Evolutionary conservation across 1,139 yeast genomes (phyloP).

Genomic region (Hyphopichia fennica): DNA sequence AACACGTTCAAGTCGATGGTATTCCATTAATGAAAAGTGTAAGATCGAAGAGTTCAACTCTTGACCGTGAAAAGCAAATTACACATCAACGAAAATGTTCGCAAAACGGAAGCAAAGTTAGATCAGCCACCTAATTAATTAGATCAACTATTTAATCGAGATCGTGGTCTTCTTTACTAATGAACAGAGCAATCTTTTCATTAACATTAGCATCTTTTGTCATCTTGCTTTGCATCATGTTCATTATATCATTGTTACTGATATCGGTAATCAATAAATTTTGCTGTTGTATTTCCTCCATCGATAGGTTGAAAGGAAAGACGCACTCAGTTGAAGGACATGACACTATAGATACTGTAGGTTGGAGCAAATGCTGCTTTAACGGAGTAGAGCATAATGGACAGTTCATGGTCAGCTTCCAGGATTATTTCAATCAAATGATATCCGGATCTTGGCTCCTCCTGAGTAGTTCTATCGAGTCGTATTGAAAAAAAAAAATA

Average conservation of each 20-base stretch:
- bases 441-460: no score
- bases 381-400: slow-evolving; percentile 27
- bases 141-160: slow-evolving; percentile 5
- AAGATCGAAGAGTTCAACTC: no score
- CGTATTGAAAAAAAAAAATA: no score
- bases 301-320: slow-evolving; percentile 32
- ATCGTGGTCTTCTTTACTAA: slow-evolving; percentile 23
- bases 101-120: no score
- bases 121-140: no score
- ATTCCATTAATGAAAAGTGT: no score
- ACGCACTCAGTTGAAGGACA: slow-evolving; percentile 29
- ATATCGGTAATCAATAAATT: slow-evolving; percentile 22
- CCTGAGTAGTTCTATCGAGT: no score
- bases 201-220: slow-evolving; percentile 22
- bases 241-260: slow-evolving; percentile 25
- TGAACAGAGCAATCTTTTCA: slow-evolving; percentile 26
- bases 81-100: no score
- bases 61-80: no score
- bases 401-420: slow-evolving; percentile 23
- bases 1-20: no score
- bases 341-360: slow-evolving; percentile 23
- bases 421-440: no score
- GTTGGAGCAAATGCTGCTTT: slow-evolving; percentile 26
- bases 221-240: slow-evolving; percentile 23
- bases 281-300: slow-evolving; percentile 24